Conservation (phyloP, 208 protist species). For the Paratrypanosoma confusum region DNA sequence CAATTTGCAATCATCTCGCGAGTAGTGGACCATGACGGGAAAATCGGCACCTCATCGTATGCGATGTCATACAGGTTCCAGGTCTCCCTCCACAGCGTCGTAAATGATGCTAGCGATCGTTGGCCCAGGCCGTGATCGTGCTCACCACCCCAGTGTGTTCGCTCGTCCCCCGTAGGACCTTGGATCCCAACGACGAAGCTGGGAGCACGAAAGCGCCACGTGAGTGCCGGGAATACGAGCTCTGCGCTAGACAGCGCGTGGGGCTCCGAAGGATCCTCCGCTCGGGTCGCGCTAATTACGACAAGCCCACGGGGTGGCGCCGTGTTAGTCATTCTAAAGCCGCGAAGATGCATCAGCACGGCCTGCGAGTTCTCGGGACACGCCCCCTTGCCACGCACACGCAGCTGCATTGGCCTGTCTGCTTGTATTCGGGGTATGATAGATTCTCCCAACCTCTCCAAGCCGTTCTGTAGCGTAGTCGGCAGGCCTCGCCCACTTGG, state of each 20-base stretch:
- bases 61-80: slow-evolving; percentile 81
- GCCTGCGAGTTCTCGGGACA: slow-evolving; percentile 82
- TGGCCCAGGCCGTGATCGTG: no score
- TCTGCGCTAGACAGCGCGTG: no score
- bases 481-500: no score
- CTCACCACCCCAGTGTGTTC: no score
- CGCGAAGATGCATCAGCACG: slow-evolving; percentile 51
- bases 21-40: slow-evolving; percentile 29
- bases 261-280: no score
- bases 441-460: no score
- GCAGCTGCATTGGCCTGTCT: slow-evolving; percentile 52
- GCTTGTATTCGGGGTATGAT: neutral
- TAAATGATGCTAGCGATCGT: no score
- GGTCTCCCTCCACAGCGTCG: slow-evolving; percentile 77
- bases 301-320: slow-evolving; percentile 16
- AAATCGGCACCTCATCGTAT: slow-evolving; percentile 62
- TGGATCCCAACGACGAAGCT: no score
- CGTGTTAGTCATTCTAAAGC: slow-evolving; percentile 55
- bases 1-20: no score
- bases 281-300: no score
- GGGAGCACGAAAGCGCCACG: slow-evolving; percentile 31
- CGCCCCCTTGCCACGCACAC: slow-evolving; percentile 64
- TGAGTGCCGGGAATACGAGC: slow-evolving; percentile 54
- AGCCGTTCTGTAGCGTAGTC: no score
- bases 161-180: no score